A percentile compares a stretch with the other conserved stretches of the same genome.
phyloP scores from a whole-genome alignment of 768 basidiomycete species.

The Lactifluus piperatus region DNA sequence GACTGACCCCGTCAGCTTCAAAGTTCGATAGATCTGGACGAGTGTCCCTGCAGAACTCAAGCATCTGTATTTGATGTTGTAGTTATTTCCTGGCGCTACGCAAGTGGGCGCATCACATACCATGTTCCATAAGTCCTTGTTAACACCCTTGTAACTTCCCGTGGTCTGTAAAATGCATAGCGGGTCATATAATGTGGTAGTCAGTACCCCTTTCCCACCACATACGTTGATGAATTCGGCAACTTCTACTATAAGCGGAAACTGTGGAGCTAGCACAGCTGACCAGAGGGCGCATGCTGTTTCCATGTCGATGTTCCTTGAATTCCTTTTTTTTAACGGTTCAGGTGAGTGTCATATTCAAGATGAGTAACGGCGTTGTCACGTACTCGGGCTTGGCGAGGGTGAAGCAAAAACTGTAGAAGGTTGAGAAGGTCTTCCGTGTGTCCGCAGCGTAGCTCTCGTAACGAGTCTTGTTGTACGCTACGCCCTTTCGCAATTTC shows the following conservation, averaged over 20 bases:
- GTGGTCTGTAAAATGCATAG: conserved; percentile 28
- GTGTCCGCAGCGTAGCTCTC: conserved; percentile 39
- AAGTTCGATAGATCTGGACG: conserved; percentile 54
- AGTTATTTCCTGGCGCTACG: neutral
- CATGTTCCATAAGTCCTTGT: conserved; percentile 85
- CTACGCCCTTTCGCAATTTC: conserved; percentile 36
- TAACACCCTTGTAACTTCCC: conserved; percentile 63
- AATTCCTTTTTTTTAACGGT: conserved; percentile 49
- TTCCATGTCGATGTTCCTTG: conserved; percentile 79
- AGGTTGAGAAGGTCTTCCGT: conserved; percentile 46
- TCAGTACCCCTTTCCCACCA: conserved; percentile 1
- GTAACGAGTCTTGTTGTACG: conserved; percentile 50
- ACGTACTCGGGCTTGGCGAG: conserved; percentile 68
- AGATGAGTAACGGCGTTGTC: neutral
- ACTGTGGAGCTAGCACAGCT: conserved; percentile 60
- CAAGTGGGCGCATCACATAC: conserved; percentile 31
- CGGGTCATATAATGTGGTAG: neutral
- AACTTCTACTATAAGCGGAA: conserved; percentile 56
- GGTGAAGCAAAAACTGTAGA: conserved; percentile 65
- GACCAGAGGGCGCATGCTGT: conserved; percentile 68
- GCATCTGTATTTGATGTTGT: conserved; percentile 39
- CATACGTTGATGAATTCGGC: conserved; percentile 57
- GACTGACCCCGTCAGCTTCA: conserved; percentile 61
- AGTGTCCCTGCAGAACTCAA: conserved; percentile 66
- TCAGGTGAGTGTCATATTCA: neutral